Conservation (phyloP, 495 filamentous ascomycete species). For the Xanthoparmelia taractica region DNA sequence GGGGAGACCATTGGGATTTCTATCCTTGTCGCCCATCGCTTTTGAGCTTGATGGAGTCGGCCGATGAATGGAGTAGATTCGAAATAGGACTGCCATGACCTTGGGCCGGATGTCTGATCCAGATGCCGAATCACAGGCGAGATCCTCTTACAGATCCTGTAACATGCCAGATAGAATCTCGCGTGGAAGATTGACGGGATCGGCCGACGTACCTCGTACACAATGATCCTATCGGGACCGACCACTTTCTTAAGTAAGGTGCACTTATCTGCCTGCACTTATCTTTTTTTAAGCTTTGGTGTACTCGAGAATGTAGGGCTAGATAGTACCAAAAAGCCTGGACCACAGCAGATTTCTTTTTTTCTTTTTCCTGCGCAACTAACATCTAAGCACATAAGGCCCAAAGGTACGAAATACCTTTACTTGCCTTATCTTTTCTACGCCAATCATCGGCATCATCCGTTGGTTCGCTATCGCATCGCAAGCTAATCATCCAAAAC, state of each 20-base stretch:
- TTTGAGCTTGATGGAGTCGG: not conserved
- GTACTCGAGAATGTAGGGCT: not conserved
- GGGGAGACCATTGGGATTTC: not conserved
- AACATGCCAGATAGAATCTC: not conserved
- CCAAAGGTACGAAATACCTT: too few relatives aligned
- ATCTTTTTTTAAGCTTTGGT: not conserved
- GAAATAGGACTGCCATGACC: not conserved
- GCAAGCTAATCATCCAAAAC: not conserved
- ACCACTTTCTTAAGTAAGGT: too few relatives aligned
- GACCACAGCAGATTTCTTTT: not conserved
- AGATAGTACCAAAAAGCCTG: too few relatives aligned
- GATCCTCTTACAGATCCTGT: not conserved
- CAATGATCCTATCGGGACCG: not conserved
- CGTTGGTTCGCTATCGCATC: not conserved
- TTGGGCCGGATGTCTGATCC: not conserved
- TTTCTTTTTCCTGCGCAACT: too few relatives aligned
- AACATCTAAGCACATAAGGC: too few relatives aligned
- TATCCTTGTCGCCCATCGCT: not conserved
- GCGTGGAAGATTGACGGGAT: constrained; percentile 3
- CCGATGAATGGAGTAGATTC: not conserved
- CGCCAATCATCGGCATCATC: not conserved
- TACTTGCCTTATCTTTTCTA: not conserved
- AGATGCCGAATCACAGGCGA: not conserved
- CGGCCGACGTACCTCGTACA: too few relatives aligned
- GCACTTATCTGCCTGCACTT: not conserved